Conservation (phyloP, 2,329 filamentous ascomycete species). For the Achaetomium macrosporum region DNA sequence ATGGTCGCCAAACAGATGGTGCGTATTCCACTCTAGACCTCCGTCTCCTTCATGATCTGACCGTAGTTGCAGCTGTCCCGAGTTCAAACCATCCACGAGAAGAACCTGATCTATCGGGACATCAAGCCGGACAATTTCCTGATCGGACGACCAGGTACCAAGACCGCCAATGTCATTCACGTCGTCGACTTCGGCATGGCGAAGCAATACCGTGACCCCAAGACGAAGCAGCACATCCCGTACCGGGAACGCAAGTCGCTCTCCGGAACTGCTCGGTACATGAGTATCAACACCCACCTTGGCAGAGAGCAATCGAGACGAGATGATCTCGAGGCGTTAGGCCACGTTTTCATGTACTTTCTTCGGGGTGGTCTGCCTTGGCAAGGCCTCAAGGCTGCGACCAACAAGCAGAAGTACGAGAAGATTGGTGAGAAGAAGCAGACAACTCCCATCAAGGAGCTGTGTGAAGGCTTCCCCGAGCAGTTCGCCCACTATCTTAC, state of each 20-base stretch:
- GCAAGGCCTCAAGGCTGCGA: constrained; percentile 68
- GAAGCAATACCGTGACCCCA: constrained; percentile 97
- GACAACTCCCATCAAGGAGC: constrained; percentile 91
- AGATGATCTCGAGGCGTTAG: constrained; percentile 87
- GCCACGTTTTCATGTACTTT: constrained; percentile 72
- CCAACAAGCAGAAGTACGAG: constrained; percentile 96
- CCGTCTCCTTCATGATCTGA: constrained; percentile 24
- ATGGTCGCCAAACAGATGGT: constrained; percentile 99
- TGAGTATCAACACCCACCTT: constrained; percentile 99
- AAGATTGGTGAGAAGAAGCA: constrained; percentile 99
- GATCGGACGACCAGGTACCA: constrained; percentile 85
- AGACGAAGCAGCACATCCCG: constrained; percentile 98
- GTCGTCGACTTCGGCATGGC: constrained; percentile 99
- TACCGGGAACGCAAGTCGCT: constrained; percentile 96
- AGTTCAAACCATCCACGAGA: constrained; percentile 92
- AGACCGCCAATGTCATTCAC: constrained; percentile 95
- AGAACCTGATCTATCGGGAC: constrained; percentile 97
- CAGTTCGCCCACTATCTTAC: constrained; percentile 97
- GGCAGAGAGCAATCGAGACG: constrained; percentile 92
- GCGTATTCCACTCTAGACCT: neutral
- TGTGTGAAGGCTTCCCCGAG: constrained; percentile 92
- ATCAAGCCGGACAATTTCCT: constrained; percentile 99
- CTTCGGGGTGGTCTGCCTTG: constrained; percentile 64
- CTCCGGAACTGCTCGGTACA: constrained; percentile 94
- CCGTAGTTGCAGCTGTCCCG: constrained; percentile 62